These are phyloP conservation scores for Mortierella sp. DNA, from an alignment of 371 early-diverging fungal species.

Conservation along the genomic window DNA sequence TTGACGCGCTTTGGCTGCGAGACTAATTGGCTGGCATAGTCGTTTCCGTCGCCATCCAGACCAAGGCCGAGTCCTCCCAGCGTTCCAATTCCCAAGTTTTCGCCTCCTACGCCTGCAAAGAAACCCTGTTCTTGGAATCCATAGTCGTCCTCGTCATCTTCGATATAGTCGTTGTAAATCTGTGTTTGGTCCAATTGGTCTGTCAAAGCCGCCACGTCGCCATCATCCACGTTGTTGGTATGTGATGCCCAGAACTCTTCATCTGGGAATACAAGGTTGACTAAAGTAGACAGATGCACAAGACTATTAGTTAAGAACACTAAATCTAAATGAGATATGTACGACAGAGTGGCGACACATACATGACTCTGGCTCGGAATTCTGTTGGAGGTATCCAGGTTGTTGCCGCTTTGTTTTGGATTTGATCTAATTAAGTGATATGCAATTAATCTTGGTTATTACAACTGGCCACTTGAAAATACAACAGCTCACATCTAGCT, in stretches of 20 bases:
- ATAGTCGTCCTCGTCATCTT: constrained; percentile 54
- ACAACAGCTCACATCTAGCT: too few species aligned
- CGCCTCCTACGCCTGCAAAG: constrained; percentile 29
- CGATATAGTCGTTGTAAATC: constrained; percentile 52
- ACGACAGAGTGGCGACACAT: constrained; percentile 1
- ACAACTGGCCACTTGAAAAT: not conserved
- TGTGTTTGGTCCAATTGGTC: constrained; percentile 57
- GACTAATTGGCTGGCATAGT: constrained; percentile 62
- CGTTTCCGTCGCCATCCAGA: constrained; percentile 63
- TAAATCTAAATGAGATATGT: not conserved
- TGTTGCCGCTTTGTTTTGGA: constrained; percentile 37
- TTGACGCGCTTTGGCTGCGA: constrained; percentile 73
- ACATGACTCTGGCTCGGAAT: constrained; percentile 31
- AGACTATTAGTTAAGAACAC: not conserved
- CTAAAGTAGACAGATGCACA: not conserved
- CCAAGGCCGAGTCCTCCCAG: constrained; percentile 24
- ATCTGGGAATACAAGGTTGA: constrained; percentile 44
- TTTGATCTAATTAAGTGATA: constrained; percentile 25
- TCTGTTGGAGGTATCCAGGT: constrained; percentile 25
- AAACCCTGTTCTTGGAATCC: constrained; percentile 44
- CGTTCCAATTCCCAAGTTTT: constrained; percentile 3
- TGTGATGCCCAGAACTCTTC: constrained; percentile 56
- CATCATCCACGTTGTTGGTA: constrained; percentile 37
- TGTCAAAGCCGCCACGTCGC: constrained; percentile 37
- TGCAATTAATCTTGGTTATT: not conserved